Evolutionary conservation across 2,329 filamentous ascomycete species (phyloP).

Genomic region (Diatrype stigma): DNA sequence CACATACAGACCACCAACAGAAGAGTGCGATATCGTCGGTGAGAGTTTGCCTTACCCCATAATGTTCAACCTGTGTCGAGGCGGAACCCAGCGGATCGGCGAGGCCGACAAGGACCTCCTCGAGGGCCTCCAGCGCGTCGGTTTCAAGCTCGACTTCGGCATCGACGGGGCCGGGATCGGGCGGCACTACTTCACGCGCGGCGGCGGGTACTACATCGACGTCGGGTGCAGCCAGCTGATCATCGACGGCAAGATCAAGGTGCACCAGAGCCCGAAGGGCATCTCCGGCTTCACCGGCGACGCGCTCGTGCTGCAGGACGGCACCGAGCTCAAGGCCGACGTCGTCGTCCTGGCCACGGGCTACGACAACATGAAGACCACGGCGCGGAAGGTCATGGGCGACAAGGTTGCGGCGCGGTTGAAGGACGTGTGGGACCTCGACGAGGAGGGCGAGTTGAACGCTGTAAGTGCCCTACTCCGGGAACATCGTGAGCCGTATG

Average conservation of each 20-base stretch:
- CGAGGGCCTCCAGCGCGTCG: conserved; percentile 46
- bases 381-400: conserved; percentile 45
- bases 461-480: background rate
- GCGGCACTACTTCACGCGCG: background rate
- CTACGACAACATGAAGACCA: conserved; percentile 52
- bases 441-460: conserved; percentile 15
- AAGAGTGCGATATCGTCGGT: too few species aligned
- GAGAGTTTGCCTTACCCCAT: too few species aligned
- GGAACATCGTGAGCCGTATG: too few species aligned
- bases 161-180: conserved; percentile 51
- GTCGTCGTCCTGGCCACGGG: conserved; percentile 46
- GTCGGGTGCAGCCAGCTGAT: conserved; percentile 62
- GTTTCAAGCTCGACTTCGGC: conserved; percentile 58
- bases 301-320: conserved; percentile 38
- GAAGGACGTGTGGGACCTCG: conserved; percentile 45
- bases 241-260: conserved; percentile 58
- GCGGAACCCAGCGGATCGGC: conserved; percentile 28
- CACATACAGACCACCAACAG: too few species aligned
- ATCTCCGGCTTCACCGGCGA: conserved; percentile 30
- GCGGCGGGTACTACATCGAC: conserved; percentile 67
- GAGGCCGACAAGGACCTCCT: conserved; percentile 44
- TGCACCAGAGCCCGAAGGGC: conserved; percentile 46
- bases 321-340: conserved; percentile 43
- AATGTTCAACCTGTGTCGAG: conserved; percentile 31
- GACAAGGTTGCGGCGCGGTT: conserved; percentile 45